Base-by-base conservation (phyloP, 2,329 filamentous ascomycete genomes). In the Dactylella cylindrospora region DNA sequence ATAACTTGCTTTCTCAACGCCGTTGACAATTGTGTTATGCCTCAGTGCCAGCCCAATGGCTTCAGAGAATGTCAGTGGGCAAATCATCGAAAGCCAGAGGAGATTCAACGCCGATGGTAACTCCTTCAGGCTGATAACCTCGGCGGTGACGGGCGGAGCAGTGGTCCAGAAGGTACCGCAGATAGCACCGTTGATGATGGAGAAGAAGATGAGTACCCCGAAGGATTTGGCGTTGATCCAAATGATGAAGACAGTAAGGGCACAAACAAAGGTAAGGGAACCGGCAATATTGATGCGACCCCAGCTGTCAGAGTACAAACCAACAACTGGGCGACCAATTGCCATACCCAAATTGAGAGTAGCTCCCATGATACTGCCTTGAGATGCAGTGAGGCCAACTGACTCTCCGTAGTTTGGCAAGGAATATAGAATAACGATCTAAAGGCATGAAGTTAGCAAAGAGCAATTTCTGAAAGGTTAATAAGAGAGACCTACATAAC, bases 401-500 rank as follows among this genome's bases (percentile, higher is more conserved):
- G 78, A 78, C 52, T 80, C 78, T 29, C 84, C 84, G 69, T 89
- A 91, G 70, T 84, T 86, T 10, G 86, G 83, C 7, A 52, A 46
- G 4, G 52, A 60, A 17, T 49, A 65, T 20, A 59, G 22, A 39
- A 65, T 47, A 13, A 60, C 38, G 36, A 52, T 20, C 60, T 64
- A 44, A 31, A 33, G 32, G 20, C 1, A 23, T n/a, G 5, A n/a
- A 2, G 40, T 53, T 49, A 62, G 57, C 25, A 19, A 22, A 17
- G 10, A n/a, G 17, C 15, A 12, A 22, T n/a, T 13, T 22, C 7
- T n/a, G 4, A 17, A 39, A 20, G 22, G 13, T 22, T 31, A 82
- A 85, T 72, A 90, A 91, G 36, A 90, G 78, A n/a, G 90, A 77
- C 3, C 84, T 20, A 87, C 78, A 68, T 91, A 91, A 3, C 79